These are phyloP conservation scores for Cystobasidium pallidum DNA, from an alignment of 1,284 basidiomycete genomes.

Conservation along the genomic window DNA sequence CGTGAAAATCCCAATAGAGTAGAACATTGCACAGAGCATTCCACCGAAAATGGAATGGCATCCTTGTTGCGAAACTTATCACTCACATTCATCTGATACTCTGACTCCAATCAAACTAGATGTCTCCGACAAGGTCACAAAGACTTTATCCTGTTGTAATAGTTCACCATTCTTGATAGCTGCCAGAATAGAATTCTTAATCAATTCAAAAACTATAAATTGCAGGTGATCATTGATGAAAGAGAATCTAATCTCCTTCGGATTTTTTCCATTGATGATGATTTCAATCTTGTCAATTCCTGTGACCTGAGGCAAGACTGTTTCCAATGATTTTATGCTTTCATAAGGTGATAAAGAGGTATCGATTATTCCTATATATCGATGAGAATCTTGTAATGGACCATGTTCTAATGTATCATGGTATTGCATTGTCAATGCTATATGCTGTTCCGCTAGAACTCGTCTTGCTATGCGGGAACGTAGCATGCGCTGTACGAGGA, in stretches of 20 bases:
- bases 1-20: too few species aligned
- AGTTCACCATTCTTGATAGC: constrained; percentile 47
- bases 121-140: constrained; percentile 72
- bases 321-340: constrained; percentile 69
- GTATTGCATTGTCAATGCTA: constrained; percentile 72
- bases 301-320: constrained; percentile 59
- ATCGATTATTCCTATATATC: constrained; percentile 83
- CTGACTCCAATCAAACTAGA: constrained; percentile 73
- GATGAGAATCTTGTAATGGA: constrained; percentile 54
- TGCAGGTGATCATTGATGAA: constrained; percentile 89
- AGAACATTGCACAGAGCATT: too few species aligned
- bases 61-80: neutral
- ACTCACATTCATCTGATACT: constrained; percentile 79
- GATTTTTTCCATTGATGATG: constrained; percentile 64
- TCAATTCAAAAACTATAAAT: constrained; percentile 85
- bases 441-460: constrained; percentile 85
- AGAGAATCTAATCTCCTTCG: constrained; percentile 65
- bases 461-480: constrained; percentile 85
- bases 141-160: constrained; percentile 59
- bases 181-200: constrained; percentile 69
- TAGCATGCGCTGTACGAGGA: constrained; percentile 69
- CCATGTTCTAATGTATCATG: constrained; percentile 57
- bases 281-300: constrained; percentile 67
- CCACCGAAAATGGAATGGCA: too few species aligned
- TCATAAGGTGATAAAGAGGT: constrained; percentile 72